phyloP scores from a whole-genome alignment of 2,329 filamentous ascomycete genomes.

The Fusarium vanettenii region DNA sequence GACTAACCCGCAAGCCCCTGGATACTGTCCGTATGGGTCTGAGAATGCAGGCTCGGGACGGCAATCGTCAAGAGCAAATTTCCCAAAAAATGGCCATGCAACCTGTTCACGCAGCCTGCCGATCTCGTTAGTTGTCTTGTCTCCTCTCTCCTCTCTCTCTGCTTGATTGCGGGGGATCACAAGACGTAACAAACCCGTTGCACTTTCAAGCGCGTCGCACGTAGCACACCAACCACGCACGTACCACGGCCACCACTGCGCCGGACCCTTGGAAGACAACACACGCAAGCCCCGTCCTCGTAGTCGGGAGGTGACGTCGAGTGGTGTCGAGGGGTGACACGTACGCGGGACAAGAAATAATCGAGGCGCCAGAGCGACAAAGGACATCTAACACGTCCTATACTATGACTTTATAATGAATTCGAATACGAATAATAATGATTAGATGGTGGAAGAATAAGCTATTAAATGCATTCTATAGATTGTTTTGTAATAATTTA shows the following conservation, averaged over 20 bases:
- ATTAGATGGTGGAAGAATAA: neutral
- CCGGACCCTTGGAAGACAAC: constrained; percentile 3
- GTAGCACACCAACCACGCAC: constrained; percentile 11
- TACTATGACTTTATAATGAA: neutral
- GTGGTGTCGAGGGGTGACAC: constrained; percentile 28
- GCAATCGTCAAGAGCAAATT: neutral
- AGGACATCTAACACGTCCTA: neutral
- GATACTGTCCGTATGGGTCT: neutral
- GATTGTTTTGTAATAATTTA: neutral
- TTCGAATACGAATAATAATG: neutral
- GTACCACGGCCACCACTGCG: constrained; percentile 3
- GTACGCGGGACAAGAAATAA: neutral
- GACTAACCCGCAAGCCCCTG: constrained; percentile 5
- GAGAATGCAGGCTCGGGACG: neutral
- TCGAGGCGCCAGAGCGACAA: neutral
- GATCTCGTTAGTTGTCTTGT: neutral
- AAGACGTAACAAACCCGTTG: constrained; percentile 1
- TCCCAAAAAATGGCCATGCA: neutral
- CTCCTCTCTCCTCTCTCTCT: neutral
- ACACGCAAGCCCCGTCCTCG: constrained; percentile 9
- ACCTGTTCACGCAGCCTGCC: neutral
- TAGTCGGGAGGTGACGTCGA: neutral
- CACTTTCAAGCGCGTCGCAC: constrained; percentile 4
- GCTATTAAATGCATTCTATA: neutral
- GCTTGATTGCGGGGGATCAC: neutral